Conservation (phyloP, 73 alveolate genomes). For the Paramecium caudatum region DNA sequence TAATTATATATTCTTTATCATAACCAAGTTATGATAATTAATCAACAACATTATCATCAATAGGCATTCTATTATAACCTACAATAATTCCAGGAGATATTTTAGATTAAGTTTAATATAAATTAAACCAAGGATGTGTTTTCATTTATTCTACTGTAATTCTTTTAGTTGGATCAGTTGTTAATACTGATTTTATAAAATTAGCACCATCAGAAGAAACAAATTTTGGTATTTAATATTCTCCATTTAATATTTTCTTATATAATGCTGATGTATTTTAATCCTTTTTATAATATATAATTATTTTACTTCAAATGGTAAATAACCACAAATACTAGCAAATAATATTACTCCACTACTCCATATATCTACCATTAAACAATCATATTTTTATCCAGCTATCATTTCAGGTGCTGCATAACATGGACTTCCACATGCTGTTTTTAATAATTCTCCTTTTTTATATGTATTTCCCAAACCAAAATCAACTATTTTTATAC, state of each 20-base stretch:
- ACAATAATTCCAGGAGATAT: conserved; percentile 86
- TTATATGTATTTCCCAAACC: conserved; percentile 94
- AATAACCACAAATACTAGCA: conserved; percentile 95
- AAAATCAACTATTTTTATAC: conserved; percentile 95
- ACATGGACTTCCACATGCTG: conserved; percentile 99
- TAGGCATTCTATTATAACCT: conserved; percentile 92
- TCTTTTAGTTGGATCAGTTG: conserved; percentile 93
- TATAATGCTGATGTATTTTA: conserved; percentile 87
- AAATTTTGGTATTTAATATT: conserved; percentile 88
- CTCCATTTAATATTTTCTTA: conserved; percentile 92
- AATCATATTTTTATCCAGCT: conserved; percentile 93
- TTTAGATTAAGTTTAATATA: conserved; percentile 67
- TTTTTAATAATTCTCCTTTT: conserved; percentile 88
- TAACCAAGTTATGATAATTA: conserved; percentile 76
- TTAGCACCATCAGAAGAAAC: conserved; percentile 90
- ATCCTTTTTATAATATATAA: conserved; percentile 68
- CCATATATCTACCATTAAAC: conserved; percentile 97
- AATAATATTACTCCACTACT: conserved; percentile 94
- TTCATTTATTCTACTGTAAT: conserved; percentile 89
- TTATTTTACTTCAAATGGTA: conserved; percentile 90
- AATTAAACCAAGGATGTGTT: conserved; percentile 91
- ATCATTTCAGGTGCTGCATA: conserved; percentile 99
- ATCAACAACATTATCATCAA: conserved; percentile 86
- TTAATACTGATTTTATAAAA: conserved; percentile 85
- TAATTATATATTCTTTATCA: conserved; percentile 77